Conservation (phyloP, 306 rosid species). For the Prunus davidiana region DNA sequence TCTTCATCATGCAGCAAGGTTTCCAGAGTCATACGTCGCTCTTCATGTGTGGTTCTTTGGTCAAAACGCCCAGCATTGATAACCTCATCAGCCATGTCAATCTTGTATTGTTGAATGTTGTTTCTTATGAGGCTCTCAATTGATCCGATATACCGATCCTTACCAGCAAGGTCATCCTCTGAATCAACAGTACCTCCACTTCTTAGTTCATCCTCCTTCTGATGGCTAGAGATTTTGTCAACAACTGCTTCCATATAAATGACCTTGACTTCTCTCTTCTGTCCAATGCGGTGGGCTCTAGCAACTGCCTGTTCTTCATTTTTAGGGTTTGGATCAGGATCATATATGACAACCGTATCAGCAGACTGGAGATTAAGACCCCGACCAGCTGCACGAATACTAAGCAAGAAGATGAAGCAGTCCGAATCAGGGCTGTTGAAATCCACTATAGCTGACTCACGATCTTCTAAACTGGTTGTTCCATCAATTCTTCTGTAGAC, state of each 20-base stretch:
- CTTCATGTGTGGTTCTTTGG: slow-evolving; percentile 97
- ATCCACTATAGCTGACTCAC: slow-evolving; percentile 94
- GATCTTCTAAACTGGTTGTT: slow-evolving; percentile 96
- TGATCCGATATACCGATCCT: slow-evolving; percentile 94
- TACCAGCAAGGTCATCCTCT: slow-evolving; percentile 95
- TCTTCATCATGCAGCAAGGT: slow-evolving; percentile 95
- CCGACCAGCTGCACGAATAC: slow-evolving; percentile 97
- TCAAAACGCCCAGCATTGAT: slow-evolving; percentile 99
- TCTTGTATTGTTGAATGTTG: slow-evolving; percentile 94
- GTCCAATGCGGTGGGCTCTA: slow-evolving; percentile 99
- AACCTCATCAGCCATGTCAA: slow-evolving; percentile 99
- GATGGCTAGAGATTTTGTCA: slow-evolving; percentile 82
- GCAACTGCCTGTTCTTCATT: slow-evolving; percentile 99
- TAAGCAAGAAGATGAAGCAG: slow-evolving; percentile 94
- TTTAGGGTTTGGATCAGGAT: slow-evolving; percentile 98
- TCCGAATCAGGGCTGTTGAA: slow-evolving; percentile 76
- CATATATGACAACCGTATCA: slow-evolving; percentile 93
- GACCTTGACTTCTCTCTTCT: slow-evolving; percentile 90
- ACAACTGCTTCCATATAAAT: slow-evolving; percentile 99
- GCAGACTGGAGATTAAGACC: slow-evolving; percentile 99
- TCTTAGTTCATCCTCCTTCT: slow-evolving; percentile 88
- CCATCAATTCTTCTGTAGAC: slow-evolving; percentile 90
- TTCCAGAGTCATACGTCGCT: slow-evolving; percentile 90
- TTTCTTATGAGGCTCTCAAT: slow-evolving; percentile 94
- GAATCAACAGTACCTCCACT: slow-evolving; percentile 74